Conservation (phyloP, 164 flowering plant genomes). For the Kalanchoe fedtschenkoi region DNA sequence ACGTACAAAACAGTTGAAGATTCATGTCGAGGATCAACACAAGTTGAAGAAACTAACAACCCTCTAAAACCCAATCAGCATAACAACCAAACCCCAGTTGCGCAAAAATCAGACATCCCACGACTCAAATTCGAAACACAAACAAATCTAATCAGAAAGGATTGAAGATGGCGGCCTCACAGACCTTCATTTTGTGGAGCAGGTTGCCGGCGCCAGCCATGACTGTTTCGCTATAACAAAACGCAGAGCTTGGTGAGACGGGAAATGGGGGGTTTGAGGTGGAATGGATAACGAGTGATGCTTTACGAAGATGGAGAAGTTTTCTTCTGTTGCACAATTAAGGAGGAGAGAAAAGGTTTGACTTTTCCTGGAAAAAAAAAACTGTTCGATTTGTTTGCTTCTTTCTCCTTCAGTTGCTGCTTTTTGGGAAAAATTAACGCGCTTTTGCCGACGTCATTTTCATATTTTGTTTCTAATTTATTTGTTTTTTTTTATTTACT, state of each 20-base stretch:
- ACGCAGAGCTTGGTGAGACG: neutral
- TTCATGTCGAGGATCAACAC: no score
- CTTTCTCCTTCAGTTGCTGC: neutral
- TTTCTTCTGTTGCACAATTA: no score
- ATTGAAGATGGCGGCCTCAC: neutral
- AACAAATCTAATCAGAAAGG: no score
- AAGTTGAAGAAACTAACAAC: no score
- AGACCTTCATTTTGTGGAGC: conserved; percentile 4
- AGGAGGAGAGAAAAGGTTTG: neutral
- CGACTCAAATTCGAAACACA: no score
- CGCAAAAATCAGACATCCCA: no score
- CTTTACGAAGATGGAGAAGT: neutral
- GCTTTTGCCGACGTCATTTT: neutral
- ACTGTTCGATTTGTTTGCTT: neutral
- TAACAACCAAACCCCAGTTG: no score
- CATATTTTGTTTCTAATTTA: no score
- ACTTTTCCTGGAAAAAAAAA: neutral
- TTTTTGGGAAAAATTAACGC: neutral
- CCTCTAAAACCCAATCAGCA: no score
- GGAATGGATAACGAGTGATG: neutral
- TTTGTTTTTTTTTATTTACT: no score
- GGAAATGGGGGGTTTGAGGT: neutral
- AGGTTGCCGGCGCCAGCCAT: conserved; percentile 5
- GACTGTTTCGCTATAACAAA: neutral
- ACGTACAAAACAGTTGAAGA: no score